phyloP scores from a whole-genome alignment of 352 stramenopile species.

The Plasmopara viticola region DNA sequence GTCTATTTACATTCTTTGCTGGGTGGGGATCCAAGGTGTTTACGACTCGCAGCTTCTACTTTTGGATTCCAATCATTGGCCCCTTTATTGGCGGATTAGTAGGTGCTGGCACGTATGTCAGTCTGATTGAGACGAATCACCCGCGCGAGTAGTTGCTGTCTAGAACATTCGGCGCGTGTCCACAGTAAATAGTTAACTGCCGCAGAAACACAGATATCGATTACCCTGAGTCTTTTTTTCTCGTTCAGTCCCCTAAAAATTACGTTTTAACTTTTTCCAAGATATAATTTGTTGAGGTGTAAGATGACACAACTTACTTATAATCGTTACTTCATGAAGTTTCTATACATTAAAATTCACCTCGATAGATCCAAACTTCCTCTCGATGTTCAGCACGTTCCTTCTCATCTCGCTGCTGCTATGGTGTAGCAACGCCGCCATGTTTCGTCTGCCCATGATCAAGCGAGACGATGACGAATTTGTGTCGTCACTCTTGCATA shows the following conservation, averaged over 20 bases:
- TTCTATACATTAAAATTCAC: not conserved
- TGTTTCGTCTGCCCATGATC: slow-evolving; percentile 66
- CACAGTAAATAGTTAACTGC: too few species aligned
- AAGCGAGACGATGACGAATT: slow-evolving; percentile 65
- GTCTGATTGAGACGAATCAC: slow-evolving; percentile 60
- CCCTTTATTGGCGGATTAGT: slow-evolving; percentile 61
- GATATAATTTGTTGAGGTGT: too few species aligned
- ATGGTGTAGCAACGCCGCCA: slow-evolving; percentile 13
- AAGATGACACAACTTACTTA: too few species aligned
- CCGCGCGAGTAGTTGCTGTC: slow-evolving; percentile 22
- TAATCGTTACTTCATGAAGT: not conserved
- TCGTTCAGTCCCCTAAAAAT: too few species aligned
- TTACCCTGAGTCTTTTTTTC: too few species aligned
- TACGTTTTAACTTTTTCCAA: too few species aligned
- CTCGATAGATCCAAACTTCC: not conserved
- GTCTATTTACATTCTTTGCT: slow-evolving; percentile 41
- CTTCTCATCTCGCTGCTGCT: slow-evolving; percentile 19
- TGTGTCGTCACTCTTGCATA: slow-evolving; percentile 43
- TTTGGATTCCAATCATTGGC: slow-evolving; percentile 67
- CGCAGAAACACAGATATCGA: too few species aligned
- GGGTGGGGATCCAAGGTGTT: slow-evolving; percentile 40
- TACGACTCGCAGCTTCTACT: slow-evolving; percentile 54
- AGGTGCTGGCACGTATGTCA: slow-evolving; percentile 57
- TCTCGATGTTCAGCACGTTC: not conserved
- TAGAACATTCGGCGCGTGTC: too few species aligned